Conservation (phyloP, 192 early-diverging fungal genomes). For the Borealophlyctis nickersoniae region DNA sequence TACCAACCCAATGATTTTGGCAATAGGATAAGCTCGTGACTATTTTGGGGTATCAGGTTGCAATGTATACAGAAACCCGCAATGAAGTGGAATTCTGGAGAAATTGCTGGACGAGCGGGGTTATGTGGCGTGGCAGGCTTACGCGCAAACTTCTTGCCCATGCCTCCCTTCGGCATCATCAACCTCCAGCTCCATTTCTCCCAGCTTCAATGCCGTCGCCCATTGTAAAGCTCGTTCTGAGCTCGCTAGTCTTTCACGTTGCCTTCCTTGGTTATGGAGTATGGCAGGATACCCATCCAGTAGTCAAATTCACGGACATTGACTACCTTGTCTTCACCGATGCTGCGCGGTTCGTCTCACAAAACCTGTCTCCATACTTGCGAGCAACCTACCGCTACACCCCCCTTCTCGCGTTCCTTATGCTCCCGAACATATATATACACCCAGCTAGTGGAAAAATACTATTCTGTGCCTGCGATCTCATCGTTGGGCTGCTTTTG, state of each 20-base stretch:
- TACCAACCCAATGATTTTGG: no score
- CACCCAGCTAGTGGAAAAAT: slow-evolving; percentile 83
- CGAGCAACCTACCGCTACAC: slow-evolving; percentile 97
- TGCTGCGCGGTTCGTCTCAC: slow-evolving; percentile 75
- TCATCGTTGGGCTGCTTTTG: slow-evolving; percentile 73
- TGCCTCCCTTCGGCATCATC: no score
- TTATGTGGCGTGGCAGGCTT: no score
- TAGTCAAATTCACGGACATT: slow-evolving; percentile 98
- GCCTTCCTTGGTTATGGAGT: slow-evolving; percentile 66
- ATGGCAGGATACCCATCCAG: slow-evolving; percentile 81
- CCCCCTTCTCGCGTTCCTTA: slow-evolving; percentile 82
- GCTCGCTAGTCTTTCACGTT: slow-evolving; percentile 19
- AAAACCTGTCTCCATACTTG: slow-evolving; percentile 75
- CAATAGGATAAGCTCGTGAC: no score
- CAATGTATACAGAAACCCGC: no score
- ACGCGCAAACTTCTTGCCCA: no score
- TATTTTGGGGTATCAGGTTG: no score
- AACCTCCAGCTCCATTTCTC: no score
- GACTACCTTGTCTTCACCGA: slow-evolving; percentile 97
- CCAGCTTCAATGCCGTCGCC: no score
- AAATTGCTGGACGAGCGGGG: no score
- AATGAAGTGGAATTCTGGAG: no score
- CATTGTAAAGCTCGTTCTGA: no score
- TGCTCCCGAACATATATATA: slow-evolving; percentile 76
- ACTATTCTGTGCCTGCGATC: slow-evolving; percentile 82